Conservation (phyloP, 2,329 filamentous ascomycete genomes). For the Akanthomyces muscarius region DNA sequence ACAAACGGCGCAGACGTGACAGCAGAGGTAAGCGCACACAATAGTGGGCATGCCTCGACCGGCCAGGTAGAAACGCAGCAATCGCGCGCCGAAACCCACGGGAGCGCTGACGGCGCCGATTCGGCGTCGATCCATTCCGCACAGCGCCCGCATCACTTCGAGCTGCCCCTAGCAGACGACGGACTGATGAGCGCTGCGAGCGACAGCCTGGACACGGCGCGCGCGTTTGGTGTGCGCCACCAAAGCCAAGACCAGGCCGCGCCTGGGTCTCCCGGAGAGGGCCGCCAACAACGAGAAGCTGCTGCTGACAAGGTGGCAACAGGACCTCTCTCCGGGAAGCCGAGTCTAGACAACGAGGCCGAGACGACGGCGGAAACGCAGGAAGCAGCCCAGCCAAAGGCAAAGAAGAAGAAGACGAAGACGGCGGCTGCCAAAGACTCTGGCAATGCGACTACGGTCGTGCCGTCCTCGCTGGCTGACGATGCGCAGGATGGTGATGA, state of each 20-base stretch:
- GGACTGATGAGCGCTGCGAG: conserved; percentile 24
- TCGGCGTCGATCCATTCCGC: conserved; percentile 29
- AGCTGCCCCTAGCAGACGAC: conserved; percentile 21
- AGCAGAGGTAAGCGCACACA: conserved; percentile 21
- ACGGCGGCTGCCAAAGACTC: not conserved
- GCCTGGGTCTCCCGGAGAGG: conserved; percentile 9
- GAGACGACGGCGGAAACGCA: not conserved
- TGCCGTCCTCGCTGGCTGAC: not conserved
- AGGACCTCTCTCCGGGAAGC: conserved; percentile 9
- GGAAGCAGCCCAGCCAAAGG: not conserved
- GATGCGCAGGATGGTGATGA: conserved; percentile 28
- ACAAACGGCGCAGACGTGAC: not conserved
- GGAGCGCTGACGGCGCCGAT: conserved; percentile 20
- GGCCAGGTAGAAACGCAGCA: conserved; percentile 26
- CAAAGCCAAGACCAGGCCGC: not conserved
- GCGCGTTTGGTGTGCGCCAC: not conserved
- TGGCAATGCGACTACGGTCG: conserved; percentile 11
- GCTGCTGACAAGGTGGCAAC: conserved; percentile 22
- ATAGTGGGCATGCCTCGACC: conserved; percentile 26
- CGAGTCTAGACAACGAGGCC: conserved; percentile 6
- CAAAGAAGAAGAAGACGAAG: not conserved
- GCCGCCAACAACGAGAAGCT: conserved; percentile 8
- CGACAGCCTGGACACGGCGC: conserved; percentile 22
- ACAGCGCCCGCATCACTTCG: conserved; percentile 25
- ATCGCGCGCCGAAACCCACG: conserved; percentile 24